Evolutionary conservation across 2,329 filamentous ascomycete species (phyloP), one percentile per base, ranked within the genome.

Genomic region (Blumeria graminis): DNA sequence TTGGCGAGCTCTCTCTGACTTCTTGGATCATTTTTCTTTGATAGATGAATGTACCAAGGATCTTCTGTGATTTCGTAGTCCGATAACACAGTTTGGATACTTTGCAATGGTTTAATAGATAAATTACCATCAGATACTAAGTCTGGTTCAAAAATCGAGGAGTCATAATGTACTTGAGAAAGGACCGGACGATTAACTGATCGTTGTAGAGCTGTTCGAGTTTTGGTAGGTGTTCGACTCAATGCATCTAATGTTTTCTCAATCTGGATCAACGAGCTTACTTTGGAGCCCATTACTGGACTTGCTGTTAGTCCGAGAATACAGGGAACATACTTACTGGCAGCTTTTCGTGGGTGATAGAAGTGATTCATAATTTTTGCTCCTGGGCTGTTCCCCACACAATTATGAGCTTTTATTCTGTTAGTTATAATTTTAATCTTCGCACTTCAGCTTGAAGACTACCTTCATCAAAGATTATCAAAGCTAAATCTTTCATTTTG

Each of bases 381-480:
- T 8, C 64, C 65, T 2, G 66, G 59, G 45, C 64, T 59, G 13
- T 63, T 64, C 11, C 59, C 58, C 11, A 64, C 60, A 57, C 65
- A 67, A 56, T 68, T 65, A 51, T 68, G 66, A 14, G 63, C 65
- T 67, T 55, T 4, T 32, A 9, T 13, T 32, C 55, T 58, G 59
- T 56, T 48, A 60, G 56, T 18, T 53, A 28, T n/a, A 8, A 39
- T 6, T 28, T 35, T 8, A 16, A n/a, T 7, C 10, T 4, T n/a
- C n/a, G 34, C 22, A 28, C 34, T 35, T 10, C 14, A 16, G 6
- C 1, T 14, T 36, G 18, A 7, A 33, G 11, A 35, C 50, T 67
- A 76, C 78, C 77, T 73, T 85, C 81, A 64, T 85, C 81, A 60
- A 84, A 82, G 0, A 84, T 71, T 7, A 83, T 68, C 36, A 84